Evolutionary conservation across 2,329 filamentous ascomycete genomes (phyloP), one percentile per base, ranked within the genome.

Genomic region (Penicillium sp.): DNA sequence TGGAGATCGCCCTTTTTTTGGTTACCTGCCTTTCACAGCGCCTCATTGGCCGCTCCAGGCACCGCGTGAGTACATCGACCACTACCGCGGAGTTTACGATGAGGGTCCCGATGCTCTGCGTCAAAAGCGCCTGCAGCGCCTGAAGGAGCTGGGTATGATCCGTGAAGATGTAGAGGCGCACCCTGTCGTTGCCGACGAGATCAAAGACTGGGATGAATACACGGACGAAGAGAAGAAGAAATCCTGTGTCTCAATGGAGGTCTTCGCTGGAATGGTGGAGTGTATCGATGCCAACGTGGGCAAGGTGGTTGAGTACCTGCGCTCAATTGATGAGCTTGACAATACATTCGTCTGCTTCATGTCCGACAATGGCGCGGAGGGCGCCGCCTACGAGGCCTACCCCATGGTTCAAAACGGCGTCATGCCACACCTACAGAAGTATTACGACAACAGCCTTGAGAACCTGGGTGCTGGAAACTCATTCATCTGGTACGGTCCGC

Each of bases 371-470:
- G 79, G 79, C 8, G 79, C 79, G 9, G 79, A 82, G 61, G 79
- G 79, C 5, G 82, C 81, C 16, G 79, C 79, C 1, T 83, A 84
- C 60, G 84, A 87, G 63, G 82, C 84, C 5, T 80, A 82, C 52
- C 84, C 84, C 0, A 82, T 86, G 53, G 79, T 86, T 5, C 75
- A 81, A 52, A 80, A 80, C 47, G 77, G 77, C 24, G 81, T 84
- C 60, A 79, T 84, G 64, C 76, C 80, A 3, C 81, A 84, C 62
- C 69, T 85, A 27, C 73, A 75, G 56, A 79, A 75, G 56, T 80
- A 80, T 70, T 67, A 81, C 66, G 71, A 81, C 66, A 81, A 81
- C 63, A 68, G 65, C 3, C 68, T 80, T 19, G 78, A 80, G 10
- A 82, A 82, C 51, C 70, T 81, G 14, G 79, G 79, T 27, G 72